A percentile compares a stretch with the other conserved stretches of the same genome.
These are phyloP conservation scores for Paramyrothecium roridum DNA, from an alignment of 2,329 filamentous ascomycete species.

Conservation along the genomic window DNA sequence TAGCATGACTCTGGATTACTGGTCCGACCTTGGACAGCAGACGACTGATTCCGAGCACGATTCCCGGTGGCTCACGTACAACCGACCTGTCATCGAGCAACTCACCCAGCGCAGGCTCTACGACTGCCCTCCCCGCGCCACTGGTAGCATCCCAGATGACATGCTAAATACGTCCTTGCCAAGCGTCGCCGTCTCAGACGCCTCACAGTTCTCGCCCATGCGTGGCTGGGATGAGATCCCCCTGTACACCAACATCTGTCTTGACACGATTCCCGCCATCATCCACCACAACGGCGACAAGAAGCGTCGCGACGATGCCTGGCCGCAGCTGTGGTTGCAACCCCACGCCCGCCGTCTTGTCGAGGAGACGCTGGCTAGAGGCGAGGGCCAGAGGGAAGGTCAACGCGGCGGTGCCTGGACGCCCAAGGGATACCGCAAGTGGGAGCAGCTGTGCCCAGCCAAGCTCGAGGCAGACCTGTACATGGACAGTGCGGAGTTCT, in stretches of 20 bases:
- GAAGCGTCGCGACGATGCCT: constrained; percentile 7
- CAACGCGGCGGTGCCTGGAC: constrained; percentile 8
- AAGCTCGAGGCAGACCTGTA: constrained; percentile 20
- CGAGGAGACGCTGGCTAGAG: not conserved
- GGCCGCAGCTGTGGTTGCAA: constrained; percentile 1
- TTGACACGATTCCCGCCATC: constrained; percentile 21
- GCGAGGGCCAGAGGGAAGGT: not conserved
- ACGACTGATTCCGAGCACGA: constrained; percentile 18
- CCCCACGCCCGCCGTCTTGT: constrained; percentile 1
- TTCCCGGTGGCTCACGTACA: constrained; percentile 17
- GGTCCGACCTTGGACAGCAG: constrained; percentile 19
- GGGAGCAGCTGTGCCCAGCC: constrained; percentile 20
- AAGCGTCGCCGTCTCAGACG: not conserved
- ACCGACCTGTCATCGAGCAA: constrained; percentile 13
- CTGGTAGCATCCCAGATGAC: constrained; percentile 1
- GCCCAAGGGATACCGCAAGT: constrained; percentile 11
- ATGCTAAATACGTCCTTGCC: constrained; percentile 8
- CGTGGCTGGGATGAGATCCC: constrained; percentile 18
- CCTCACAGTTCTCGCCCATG: constrained; percentile 4
- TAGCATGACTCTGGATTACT: constrained; percentile 24
- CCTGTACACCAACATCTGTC: constrained; percentile 23
- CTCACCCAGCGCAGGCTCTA: constrained; percentile 13
- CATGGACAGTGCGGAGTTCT: constrained; percentile 9
- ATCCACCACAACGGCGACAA: constrained; percentile 22
- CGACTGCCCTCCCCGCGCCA: constrained; percentile 15